Percentiles rank a stretch among this genome's conserved stretches.
Conservation (phyloP, 1,284 basidiomycete species). For the Ustilago sp. region DNA sequence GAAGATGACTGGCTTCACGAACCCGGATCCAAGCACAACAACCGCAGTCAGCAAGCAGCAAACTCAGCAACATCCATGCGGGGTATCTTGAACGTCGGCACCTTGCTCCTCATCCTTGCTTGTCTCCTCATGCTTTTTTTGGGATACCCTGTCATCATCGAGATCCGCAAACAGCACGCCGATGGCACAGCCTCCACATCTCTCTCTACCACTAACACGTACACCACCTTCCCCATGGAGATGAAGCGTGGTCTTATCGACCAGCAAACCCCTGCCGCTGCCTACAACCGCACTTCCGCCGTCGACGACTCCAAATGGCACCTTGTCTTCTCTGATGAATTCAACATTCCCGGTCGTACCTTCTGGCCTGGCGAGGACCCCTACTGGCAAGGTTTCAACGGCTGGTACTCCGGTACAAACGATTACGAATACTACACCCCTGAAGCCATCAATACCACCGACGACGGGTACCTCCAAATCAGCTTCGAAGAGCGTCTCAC, state of each 20-base stretch:
- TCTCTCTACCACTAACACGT: slow-evolving; percentile 13
- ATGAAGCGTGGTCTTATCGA: slow-evolving; percentile 53
- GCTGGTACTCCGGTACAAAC: slow-evolving; percentile 64
- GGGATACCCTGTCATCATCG: slow-evolving; percentile 62
- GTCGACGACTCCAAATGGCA: slow-evolving; percentile 46
- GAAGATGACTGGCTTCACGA: slow-evolving; percentile 47
- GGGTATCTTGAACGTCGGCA: slow-evolving; percentile 58
- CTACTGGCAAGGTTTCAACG: slow-evolving; percentile 60
- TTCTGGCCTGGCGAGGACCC: slow-evolving; percentile 70
- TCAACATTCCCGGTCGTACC: slow-evolving; percentile 76
- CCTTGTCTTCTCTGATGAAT: slow-evolving; percentile 82
- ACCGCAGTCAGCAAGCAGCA: background rate
- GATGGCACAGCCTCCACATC: slow-evolving; percentile 14
- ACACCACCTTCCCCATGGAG: slow-evolving; percentile 23
- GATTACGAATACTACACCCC: slow-evolving; percentile 69
- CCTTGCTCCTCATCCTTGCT: slow-evolving; percentile 45
- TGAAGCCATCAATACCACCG: slow-evolving; percentile 57
- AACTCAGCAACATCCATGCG: slow-evolving; percentile 17
- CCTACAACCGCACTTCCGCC: slow-evolving; percentile 19
- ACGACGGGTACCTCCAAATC: slow-evolving; percentile 46
- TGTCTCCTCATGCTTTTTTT: slow-evolving; percentile 63
- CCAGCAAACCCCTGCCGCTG: slow-evolving; percentile 43
- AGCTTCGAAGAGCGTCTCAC: slow-evolving; percentile 51
- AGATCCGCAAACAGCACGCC: slow-evolving; percentile 29
- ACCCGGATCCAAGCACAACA: slow-evolving; percentile 7